phyloP scores from a whole-genome alignment of 1,284 basidiomycete genomes.

The Trichosporon inkin region DNA sequence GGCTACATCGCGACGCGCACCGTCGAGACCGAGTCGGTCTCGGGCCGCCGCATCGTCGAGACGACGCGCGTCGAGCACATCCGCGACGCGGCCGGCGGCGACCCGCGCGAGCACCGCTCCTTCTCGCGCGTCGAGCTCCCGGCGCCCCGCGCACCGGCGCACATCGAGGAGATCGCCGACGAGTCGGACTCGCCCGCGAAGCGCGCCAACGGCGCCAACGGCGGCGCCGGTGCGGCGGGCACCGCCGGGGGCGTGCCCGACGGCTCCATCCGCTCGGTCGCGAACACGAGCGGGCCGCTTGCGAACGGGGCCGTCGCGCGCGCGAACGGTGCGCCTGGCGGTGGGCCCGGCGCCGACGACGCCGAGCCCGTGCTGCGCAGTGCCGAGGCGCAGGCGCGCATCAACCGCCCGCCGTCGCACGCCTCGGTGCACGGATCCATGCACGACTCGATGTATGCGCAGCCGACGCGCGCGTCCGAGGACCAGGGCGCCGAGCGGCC shows the following conservation, averaged over 20 bases:
- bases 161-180: constrained; percentile 4
- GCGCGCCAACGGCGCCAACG: not conserved
- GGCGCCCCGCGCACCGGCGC: not conserved
- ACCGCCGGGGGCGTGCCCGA: not conserved
- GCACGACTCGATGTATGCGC: not conserved
- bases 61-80: not conserved
- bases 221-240: not conserved
- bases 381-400: not conserved
- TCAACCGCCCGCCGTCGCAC: not conserved
- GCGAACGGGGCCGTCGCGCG: not conserved
- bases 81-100: not conserved
- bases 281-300: not conserved
- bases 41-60: not conserved
- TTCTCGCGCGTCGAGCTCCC: not conserved
- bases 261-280: not conserved
- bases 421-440: not conserved
- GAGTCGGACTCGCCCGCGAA: not conserved
- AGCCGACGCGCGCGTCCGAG: not conserved
- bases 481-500: not conserved
- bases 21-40: not conserved
- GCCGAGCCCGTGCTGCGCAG: not conserved
- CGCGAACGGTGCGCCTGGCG: not conserved
- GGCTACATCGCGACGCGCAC: constrained; percentile 1
- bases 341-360: not conserved
- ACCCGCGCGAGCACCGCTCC: not conserved